phyloP scores from a whole-genome alignment of 768 basidiomycete species.

The Pleurotus salmoneostramineus region DNA sequence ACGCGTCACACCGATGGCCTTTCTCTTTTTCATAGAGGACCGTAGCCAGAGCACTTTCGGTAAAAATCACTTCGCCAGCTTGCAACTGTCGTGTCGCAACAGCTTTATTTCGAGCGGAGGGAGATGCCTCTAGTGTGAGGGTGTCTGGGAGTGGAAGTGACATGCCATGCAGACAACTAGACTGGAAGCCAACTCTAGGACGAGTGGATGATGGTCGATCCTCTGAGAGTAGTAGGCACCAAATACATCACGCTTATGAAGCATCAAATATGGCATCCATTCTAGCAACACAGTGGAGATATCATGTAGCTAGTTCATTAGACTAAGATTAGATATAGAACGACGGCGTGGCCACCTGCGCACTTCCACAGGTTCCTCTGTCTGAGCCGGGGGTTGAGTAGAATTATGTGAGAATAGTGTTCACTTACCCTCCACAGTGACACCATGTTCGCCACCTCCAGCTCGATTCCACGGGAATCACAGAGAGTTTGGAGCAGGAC shows the following conservation, averaged over 20 bases:
- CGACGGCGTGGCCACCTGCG: slow-evolving; percentile 27
- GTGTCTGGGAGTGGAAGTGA: neutral
- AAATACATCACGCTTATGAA: neutral
- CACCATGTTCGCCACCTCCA: slow-evolving; percentile 21
- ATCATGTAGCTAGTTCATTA: slow-evolving; percentile 25
- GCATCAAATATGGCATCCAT: neutral
- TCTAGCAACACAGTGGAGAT: no score
- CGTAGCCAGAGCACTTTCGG: slow-evolving; percentile 39
- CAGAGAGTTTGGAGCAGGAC: slow-evolving; percentile 21
- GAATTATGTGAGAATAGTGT: neutral
- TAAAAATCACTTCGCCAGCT: slow-evolving; percentile 48
- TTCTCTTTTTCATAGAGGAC: slow-evolving; percentile 55
- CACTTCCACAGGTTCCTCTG: slow-evolving; percentile 29
- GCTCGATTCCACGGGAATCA: slow-evolving; percentile 17
- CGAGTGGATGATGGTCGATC: no score
- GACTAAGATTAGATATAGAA: slow-evolving; percentile 27
- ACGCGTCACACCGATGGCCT: slow-evolving; percentile 63
- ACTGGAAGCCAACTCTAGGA: no score
- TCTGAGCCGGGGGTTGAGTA: slow-evolving; percentile 14
- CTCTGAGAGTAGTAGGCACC: neutral
- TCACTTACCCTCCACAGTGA: slow-evolving; percentile 30
- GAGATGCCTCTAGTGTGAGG: slow-evolving; percentile 38
- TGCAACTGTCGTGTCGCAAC: slow-evolving; percentile 33
- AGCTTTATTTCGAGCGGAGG: slow-evolving; percentile 47
- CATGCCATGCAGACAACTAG: neutral